Percentiles rank a stretch among this genome's conserved stretches.
These are phyloP conservation scores for Anisogramma anomala DNA, from an alignment of 2,329 filamentous ascomycete species.

Conservation along the genomic window DNA sequence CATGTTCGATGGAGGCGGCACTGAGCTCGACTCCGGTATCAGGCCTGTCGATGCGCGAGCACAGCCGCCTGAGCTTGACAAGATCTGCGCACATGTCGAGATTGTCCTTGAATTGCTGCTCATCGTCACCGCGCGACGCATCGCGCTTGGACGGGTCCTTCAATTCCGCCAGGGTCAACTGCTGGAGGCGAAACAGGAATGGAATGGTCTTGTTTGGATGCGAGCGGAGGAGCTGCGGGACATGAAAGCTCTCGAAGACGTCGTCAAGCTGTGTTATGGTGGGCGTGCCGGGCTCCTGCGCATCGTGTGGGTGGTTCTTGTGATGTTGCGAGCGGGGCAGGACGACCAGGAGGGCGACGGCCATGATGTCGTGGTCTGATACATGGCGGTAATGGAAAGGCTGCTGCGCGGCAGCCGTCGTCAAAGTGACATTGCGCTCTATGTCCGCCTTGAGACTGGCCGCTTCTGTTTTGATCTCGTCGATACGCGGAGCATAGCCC, in stretches of 20 bases:
- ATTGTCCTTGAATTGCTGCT: constrained; percentile 6
- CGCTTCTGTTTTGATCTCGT: constrained; percentile 20
- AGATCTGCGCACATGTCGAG: constrained; percentile 13
- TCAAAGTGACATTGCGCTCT: neutral
- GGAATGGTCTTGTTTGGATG: constrained; percentile 15
- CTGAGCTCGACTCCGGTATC: neutral
- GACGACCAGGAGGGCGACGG: constrained; percentile 7
- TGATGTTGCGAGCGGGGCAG: neutral
- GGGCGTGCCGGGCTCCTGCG: neutral
- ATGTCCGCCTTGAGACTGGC: constrained; percentile 21
- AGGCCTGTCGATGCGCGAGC: constrained; percentile 13
- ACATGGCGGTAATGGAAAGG: neutral
- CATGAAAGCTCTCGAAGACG: constrained; percentile 20
- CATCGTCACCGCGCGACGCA: neutral
- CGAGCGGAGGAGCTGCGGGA: constrained; percentile 16
- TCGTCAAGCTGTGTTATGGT: constrained; percentile 4
- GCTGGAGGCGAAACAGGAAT: constrained; percentile 21
- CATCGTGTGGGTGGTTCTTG: neutral
- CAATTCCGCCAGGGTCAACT: neutral
- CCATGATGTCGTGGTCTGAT: constrained; percentile 5
- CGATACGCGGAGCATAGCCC: constrained; percentile 14
- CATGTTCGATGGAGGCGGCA: neutral
- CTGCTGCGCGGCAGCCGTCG: constrained; percentile 6
- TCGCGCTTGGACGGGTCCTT: neutral
- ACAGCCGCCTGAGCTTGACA: constrained; percentile 18